These are phyloP conservation scores for Eruca vesicaria DNA, from an alignment of 441 rosid species.

Conservation along the genomic window DNA sequence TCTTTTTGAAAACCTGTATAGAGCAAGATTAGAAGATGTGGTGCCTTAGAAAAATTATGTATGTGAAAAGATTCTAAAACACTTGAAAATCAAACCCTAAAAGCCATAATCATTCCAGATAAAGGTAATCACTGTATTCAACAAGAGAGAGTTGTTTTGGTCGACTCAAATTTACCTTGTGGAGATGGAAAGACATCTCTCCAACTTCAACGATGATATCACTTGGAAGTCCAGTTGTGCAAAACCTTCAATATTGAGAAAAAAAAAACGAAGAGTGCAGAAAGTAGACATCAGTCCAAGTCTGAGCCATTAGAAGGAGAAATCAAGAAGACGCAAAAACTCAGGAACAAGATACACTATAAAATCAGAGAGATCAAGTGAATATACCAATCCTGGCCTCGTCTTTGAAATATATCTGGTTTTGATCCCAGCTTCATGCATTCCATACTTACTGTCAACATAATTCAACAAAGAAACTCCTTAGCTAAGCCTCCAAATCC, in stretches of 20 bases:
- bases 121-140: background rate
- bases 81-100: background rate
- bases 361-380: conserved; percentile 25
- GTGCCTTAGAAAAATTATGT: background rate
- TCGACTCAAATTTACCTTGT: conserved; percentile 67
- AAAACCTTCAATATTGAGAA: conserved; percentile 55
- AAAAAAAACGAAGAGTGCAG: conserved; percentile 10
- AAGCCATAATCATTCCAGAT: background rate
- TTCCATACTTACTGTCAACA: conserved; percentile 52
- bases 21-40: background rate
- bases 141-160: background rate
- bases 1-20: background rate
- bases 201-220: conserved; percentile 88
- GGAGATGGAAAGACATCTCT: conserved; percentile 95
- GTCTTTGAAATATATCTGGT: conserved; percentile 81
- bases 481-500: background rate
- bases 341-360: background rate
- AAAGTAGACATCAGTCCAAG: conserved; percentile 18
- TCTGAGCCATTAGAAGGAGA: background rate
- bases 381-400: conserved; percentile 94
- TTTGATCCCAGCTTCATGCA: conserved; percentile 94
- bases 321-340: background rate
- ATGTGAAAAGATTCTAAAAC: background rate
- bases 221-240: conserved; percentile 93
- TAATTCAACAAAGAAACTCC: conserved; percentile 3